These are phyloP conservation scores for Phylloporus sp. DNA, from an alignment of 1,284 basidiomycete species.

Conservation along the genomic window DNA sequence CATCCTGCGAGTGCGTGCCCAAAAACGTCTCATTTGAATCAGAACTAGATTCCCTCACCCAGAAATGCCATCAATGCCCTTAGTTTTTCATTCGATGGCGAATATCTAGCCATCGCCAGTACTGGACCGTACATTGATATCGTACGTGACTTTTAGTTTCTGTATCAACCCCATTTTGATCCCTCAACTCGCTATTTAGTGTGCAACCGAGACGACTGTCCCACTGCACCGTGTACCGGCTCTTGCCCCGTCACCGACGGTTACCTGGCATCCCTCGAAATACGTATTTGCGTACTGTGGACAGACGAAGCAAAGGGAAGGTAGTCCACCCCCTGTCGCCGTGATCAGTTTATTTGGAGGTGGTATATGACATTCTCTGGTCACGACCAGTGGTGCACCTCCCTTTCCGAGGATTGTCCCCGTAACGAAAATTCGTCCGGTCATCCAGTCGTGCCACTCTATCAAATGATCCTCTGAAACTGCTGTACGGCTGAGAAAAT, in stretches of 20 bases:
- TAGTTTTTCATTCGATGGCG: conserved; percentile 82
- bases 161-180: not conserved
- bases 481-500: not conserved
- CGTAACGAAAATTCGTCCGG: not conserved
- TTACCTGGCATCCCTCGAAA: conserved; percentile 80
- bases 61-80: conserved; percentile 74
- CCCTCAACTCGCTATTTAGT: conserved; percentile 44
- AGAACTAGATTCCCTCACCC: conserved; percentile 5
- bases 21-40: not conserved
- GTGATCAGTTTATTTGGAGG: conserved; percentile 72
- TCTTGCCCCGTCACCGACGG: conserved; percentile 65
- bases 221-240: conserved; percentile 72
- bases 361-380: conserved; percentile 36
- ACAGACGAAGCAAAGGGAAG: conserved; percentile 65
- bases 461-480: not conserved
- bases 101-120: conserved; percentile 76
- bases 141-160: conserved; percentile 42
- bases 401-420: not conserved
- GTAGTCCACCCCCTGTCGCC: conserved; percentile 60
- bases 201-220: conserved; percentile 71
- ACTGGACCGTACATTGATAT: conserved; percentile 77
- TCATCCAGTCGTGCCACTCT: not conserved
- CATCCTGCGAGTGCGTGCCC: conserved; percentile 71
- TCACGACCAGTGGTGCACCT: not conserved
- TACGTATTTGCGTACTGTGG: conserved; percentile 80